A percentile compares a stretch with the other conserved stretches of the same genome.
phyloP scores from a whole-genome alignment of 1,284 basidiomycete genomes.

The Papiliotrema flavescens region DNA sequence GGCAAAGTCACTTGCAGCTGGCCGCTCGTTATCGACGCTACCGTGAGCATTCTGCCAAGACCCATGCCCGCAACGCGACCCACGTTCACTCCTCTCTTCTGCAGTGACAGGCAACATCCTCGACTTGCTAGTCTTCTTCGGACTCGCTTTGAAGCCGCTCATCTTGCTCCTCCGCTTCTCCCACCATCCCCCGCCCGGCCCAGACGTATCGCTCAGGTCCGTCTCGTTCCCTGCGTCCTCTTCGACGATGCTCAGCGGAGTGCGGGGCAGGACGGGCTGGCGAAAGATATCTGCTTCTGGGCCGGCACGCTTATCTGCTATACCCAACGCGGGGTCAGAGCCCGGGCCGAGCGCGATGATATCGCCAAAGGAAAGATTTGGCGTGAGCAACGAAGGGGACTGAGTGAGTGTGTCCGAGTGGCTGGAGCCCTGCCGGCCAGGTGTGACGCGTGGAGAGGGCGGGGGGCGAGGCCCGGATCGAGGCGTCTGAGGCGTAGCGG shows the following conservation, averaged over 20 bases:
- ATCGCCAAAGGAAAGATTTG: neutral
- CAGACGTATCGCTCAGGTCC: conserved; percentile 10
- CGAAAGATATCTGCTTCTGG: too few relatives aligned
- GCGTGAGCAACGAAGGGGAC: neutral
- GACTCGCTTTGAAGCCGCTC: conserved; percentile 7
- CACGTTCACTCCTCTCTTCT: neutral
- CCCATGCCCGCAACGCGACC: too few relatives aligned
- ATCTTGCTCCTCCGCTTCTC: conserved; percentile 14
- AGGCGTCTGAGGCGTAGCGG: neutral
- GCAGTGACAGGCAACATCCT: neutral
- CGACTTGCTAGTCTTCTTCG: conserved; percentile 1
- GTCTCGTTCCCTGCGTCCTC: conserved; percentile 20
- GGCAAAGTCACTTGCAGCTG: neutral
- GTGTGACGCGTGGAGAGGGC: neutral
- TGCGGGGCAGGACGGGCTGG: too few relatives aligned
- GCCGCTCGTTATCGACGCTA: neutral
- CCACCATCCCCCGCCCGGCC: conserved; percentile 16
- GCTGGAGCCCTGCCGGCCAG: neutral
- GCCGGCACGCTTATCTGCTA: too few relatives aligned
- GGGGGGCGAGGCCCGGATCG: conserved; percentile 2
- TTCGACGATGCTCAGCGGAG: conserved; percentile 13
- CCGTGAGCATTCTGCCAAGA: too few relatives aligned
- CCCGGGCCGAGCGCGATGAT: too few relatives aligned
- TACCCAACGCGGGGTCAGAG: too few relatives aligned
- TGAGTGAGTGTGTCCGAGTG: neutral